Evolutionary conservation across 208 protist genomes (phyloP), one percentile per base, ranked within the genome.

Genomic region (Wallacemonas rigidus): DNA sequence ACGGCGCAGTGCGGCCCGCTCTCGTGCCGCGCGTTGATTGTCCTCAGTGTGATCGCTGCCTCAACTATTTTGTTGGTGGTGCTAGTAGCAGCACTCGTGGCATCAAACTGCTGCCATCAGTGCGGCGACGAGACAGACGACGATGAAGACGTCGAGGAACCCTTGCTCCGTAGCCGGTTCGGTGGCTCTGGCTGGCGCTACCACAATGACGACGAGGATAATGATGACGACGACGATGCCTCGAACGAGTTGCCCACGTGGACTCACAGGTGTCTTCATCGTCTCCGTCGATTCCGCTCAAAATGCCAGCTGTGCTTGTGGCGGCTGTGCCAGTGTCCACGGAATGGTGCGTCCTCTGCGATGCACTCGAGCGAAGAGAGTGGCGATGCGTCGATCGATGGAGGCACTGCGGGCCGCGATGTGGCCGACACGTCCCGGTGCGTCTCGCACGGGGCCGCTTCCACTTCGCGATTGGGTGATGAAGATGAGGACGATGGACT

Each of bases 401-500:
- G 26, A 26, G 11, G 17, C 53, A 1, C 53, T 5, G 53, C 6
- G 8, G 45, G 45, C 6, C 45, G 45, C 12, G 45, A 50, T 50
- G 45, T 50, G 8, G 0, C 45, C 45, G 45, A 12, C 12, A 12
- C 45, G 45, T 6, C 8, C 6, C 45, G 45, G 8, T 12, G 12
- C 12, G 45, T 6, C 12, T 50, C 45, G 12, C 45, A 50, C 45
- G 45, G 12, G 45, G 45, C 45, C 0, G 45, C 8, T 12, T 12
- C 45, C 45, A 26, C 26, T 26, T 0, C 26, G 26, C 26, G 26
- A 26, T 26, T 26, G 26, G 26, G 26, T 26, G n/a, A 56, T 26
- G 56, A 62, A 3, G 56, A 62, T 38, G 56, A 15, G 38, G 56
- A 62, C 7, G 60, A 50, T 65, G 60, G 60, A 4, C 60, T 50